phyloP scores from a whole-genome alignment of 768 basidiomycete species.

The Mycena maculata region DNA sequence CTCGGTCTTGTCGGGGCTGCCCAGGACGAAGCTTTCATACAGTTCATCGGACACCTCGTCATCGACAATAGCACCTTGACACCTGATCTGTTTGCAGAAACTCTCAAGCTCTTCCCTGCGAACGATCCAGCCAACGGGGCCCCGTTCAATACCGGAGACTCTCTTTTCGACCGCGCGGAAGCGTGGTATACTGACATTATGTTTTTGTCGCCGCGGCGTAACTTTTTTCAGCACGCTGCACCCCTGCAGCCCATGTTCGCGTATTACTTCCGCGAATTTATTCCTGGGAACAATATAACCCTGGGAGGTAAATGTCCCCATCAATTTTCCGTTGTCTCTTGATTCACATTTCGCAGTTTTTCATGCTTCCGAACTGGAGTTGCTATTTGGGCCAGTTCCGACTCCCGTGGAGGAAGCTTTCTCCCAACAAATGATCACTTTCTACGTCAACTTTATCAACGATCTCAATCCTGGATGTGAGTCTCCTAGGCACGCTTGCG shows the following conservation, averaged over 20 bases:
- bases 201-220: constrained; percentile 62
- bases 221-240: constrained; percentile 63
- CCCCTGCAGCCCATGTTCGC: constrained; percentile 60
- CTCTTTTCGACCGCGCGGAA: constrained; percentile 65
- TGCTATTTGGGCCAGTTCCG: constrained; percentile 63
- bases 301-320: constrained; percentile 56
- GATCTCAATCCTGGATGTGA: constrained; percentile 67
- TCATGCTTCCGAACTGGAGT: constrained; percentile 60
- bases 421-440: constrained; percentile 60
- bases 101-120: constrained; percentile 57
- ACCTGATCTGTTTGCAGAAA: constrained; percentile 50
- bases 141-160: constrained; percentile 69
- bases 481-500: neutral
- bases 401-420: constrained; percentile 57
- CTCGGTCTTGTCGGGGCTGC: constrained; percentile 51
- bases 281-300: constrained; percentile 62
- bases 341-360: constrained; percentile 47
- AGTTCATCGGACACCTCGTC: constrained; percentile 60
- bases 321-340: neutral
- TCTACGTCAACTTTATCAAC: constrained; percentile 67
- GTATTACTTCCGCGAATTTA: constrained; percentile 68
- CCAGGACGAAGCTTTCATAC: constrained; percentile 57
- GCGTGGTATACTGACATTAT: constrained; percentile 71
- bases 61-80: constrained; percentile 65
- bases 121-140: constrained; percentile 61